These are phyloP conservation scores for Stephania yunnanensis DNA, from an alignment of 164 flowering plant species.

Conservation along the genomic window DNA sequence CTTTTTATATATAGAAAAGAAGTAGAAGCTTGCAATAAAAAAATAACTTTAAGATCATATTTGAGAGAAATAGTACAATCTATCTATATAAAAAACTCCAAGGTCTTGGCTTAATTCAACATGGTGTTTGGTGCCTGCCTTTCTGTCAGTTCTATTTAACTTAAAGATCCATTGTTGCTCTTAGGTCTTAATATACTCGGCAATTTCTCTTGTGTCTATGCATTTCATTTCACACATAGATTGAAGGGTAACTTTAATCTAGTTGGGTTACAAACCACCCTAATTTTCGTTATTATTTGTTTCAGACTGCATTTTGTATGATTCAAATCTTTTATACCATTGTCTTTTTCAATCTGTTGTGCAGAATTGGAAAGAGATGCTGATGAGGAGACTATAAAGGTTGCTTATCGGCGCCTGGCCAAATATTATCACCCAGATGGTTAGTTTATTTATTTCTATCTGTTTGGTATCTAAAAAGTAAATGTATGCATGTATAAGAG, in stretches of 20 bases:
- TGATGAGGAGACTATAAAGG: conserved; percentile 81
- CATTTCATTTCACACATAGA: not conserved
- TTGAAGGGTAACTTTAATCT: not conserved
- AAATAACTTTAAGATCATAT: not conserved
- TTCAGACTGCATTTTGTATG: not conserved
- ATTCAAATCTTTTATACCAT: not conserved
- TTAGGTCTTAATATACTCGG: not conserved
- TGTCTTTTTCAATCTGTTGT: not conserved
- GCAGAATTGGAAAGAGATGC: conserved; percentile 88
- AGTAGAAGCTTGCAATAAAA: not conserved
- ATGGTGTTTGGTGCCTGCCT: not conserved
- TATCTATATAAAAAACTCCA: not conserved
- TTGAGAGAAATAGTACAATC: not conserved
- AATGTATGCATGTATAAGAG: not conserved
- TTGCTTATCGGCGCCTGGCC: conserved; percentile 83
- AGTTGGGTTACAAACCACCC: not conserved
- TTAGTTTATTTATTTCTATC: conserved; percentile 29
- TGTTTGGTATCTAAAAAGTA: not conserved
- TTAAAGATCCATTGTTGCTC: not conserved
- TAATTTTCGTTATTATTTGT: not conserved
- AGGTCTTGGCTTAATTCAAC: not conserved
- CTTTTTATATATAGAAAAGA: not conserved
- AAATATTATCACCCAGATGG: conserved; percentile 99
- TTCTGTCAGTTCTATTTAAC: not conserved
- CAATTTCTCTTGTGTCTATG: not conserved